Evolutionary conservation across 768 basidiomycete species (phyloP).

Genomic region (Sarcomyxa edulis): DNA sequence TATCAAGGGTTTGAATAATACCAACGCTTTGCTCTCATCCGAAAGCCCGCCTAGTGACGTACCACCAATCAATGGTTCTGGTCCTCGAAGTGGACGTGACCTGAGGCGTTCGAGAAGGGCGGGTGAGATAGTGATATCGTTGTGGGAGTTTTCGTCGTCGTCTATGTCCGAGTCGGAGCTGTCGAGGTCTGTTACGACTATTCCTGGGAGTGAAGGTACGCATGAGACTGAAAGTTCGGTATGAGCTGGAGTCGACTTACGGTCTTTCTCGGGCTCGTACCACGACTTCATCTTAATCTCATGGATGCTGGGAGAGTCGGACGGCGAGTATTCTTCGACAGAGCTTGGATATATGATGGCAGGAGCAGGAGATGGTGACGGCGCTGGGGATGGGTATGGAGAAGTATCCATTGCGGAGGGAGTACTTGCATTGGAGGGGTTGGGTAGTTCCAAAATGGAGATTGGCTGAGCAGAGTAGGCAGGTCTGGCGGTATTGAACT

Average conservation of each 20-base stretch:
- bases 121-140: conserved; percentile 34
- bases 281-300: conserved; percentile 70
- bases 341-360: conserved; percentile 22
- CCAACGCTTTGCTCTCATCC: conserved; percentile 39
- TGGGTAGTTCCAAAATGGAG: background rate
- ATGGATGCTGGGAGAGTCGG: conserved; percentile 22
- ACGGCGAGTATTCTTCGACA: conserved; percentile 34
- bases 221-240: conserved; percentile 2
- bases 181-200: conserved; percentile 58
- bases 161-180: conserved; percentile 42
- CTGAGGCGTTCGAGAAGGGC: conserved; percentile 42
- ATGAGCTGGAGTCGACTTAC: conserved; percentile 34
- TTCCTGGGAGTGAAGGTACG: conserved; percentile 36
- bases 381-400: too few relatives aligned
- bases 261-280: conserved; percentile 67
- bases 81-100: conserved; percentile 17
- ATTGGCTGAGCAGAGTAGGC: conserved; percentile 3
- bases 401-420: too few relatives aligned
- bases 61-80: conserved; percentile 9
- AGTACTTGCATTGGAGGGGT: conserved; percentile 14
- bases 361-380: conserved; percentile 11
- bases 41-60: conserved; percentile 12
- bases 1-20: conserved; percentile 45
- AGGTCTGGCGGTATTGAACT: conserved; percentile 3
- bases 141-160: conserved; percentile 21